Base-by-base conservation (phyloP, 2,329 filamentous ascomycete genomes). In the Apiospora kogelbergensis region DNA sequence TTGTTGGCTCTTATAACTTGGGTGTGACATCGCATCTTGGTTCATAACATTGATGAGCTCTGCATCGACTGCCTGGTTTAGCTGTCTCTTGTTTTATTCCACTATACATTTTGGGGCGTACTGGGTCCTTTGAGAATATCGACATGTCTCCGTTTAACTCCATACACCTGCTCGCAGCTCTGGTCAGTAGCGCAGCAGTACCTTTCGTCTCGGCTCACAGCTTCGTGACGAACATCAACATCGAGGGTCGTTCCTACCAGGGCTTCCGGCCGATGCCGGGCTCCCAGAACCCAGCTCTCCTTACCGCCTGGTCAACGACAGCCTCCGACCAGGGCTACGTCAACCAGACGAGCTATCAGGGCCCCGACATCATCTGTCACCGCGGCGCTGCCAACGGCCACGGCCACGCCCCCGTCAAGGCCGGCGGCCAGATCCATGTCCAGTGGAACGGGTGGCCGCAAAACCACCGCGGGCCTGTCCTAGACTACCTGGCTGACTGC, bases 281-380 rank as follows among this genome's bases (percentile, higher is more conserved):
- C 1, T 72, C 72, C 6, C 64, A 73, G 40, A 66, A 72, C 6
- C 66, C 73, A 22, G 71, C 73, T 2, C 65, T 73, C 22, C 70
- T 72, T 15, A 70, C 76, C 1, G 76, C 76, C 7, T 80, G 76
- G 77, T 75, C 73, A 26, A 77, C 75, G n/a, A 73, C 72, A 10
- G 76, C 74, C 22, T 74, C 74, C 30, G 80, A 79, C 68, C 81
- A 82, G 73, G 82, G 83, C 69, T 82, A 82, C 70, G 82, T 84
- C 24, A 83, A 77, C 20, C 76, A 76, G 45, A 73, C 77, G 9
- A 77, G 76, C 68, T 79, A 81, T 60, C 75, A 74, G 13, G 73
- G 73, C 22, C 70, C 76, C 6, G 80, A 81, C 57, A 82, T 83
- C 68, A 80, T 80, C 73, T 83, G 81, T 71, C 78, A 80, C 71